Conservation (phyloP, 1,284 basidiomycete species). For the Sphagnurus paluster region DNA sequence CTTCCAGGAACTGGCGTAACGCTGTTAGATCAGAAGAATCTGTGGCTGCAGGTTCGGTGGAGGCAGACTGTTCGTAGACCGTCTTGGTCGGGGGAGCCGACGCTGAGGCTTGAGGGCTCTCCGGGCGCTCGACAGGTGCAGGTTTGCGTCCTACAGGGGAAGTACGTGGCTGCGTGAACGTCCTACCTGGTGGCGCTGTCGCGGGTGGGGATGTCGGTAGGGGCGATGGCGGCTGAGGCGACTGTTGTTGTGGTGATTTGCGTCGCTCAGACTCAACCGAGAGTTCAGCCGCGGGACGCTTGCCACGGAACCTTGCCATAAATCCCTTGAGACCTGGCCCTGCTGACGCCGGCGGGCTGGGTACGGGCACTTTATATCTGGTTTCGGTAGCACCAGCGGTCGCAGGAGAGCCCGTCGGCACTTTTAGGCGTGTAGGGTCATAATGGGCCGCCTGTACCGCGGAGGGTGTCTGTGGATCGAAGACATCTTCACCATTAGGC, state of each 20-base stretch:
- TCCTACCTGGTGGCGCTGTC: constrained; percentile 17
- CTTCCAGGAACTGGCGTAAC: constrained; percentile 71
- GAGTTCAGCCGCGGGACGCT: constrained; percentile 42
- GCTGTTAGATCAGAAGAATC: constrained; percentile 36
- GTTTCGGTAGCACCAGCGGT: constrained; percentile 51
- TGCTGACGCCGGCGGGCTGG: constrained; percentile 66
- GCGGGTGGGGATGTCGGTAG: constrained; percentile 18
- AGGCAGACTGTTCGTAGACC: constrained; percentile 17
- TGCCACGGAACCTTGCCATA: constrained; percentile 74
- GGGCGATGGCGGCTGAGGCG: neutral
- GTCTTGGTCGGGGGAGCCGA: constrained; percentile 15
- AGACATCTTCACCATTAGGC: constrained; percentile 53
- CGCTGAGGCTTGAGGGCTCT: constrained; percentile 19
- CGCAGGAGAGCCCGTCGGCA: constrained; percentile 33
- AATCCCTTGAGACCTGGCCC: constrained; percentile 74
- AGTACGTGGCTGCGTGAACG: constrained; percentile 14
- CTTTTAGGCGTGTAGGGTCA: constrained; percentile 38
- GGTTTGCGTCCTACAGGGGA: constrained; percentile 16
- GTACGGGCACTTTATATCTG: constrained; percentile 49
- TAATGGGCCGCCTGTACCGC: constrained; percentile 37
- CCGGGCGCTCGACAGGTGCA: constrained; percentile 24
- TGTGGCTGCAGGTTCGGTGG: constrained; percentile 16
- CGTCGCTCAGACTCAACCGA: constrained; percentile 24
- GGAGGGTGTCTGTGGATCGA: constrained; percentile 41
- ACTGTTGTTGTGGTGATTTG: constrained; percentile 20